phyloP scores from a whole-genome alignment of 768 basidiomycete genomes.

The Russula dissimulans region DNA sequence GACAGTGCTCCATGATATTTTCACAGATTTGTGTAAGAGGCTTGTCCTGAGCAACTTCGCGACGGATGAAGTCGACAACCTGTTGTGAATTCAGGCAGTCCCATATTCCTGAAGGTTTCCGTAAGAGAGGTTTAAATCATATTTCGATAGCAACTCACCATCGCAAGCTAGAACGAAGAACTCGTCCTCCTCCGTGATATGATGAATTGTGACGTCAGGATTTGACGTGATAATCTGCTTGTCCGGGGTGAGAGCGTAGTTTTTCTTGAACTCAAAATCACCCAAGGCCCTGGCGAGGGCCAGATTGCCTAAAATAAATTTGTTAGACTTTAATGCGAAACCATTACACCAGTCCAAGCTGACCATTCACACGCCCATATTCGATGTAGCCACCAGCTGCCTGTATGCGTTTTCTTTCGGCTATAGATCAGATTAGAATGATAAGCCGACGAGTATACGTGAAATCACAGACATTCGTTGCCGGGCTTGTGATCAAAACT shows the following conservation, averaged over 20 bases:
- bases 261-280: conserved; percentile 99
- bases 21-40: conserved; percentile 79
- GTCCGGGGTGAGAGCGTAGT: conserved; percentile 69
- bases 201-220: conserved; percentile 81
- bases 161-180: conserved; percentile 97
- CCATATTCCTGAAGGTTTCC: conserved; percentile 78
- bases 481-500: conserved; percentile 96
- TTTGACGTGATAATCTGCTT: conserved; percentile 91
- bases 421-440: conserved; percentile 31
- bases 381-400: conserved; percentile 94
- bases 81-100: conserved; percentile 93
- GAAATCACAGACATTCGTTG: conserved; percentile 52
- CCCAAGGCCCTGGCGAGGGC: conserved; percentile 92
- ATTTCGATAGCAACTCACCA: conserved; percentile 42
- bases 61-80: conserved; percentile 80
- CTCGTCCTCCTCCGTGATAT: conserved; percentile 83
- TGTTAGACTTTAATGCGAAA: not conserved
- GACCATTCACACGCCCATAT: conserved; percentile 94
- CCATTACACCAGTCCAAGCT: conserved; percentile 2
- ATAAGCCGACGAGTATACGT: conserved; percentile 1
- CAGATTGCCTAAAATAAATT: conserved; percentile 63
- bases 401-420: conserved; percentile 76
- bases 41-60: conserved; percentile 70
- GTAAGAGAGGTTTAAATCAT: conserved; percentile 8
- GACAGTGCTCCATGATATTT: conserved; percentile 83